Base-by-base conservation (phyloP, 148 eudicot genomes). In the Rhododendron ovatum region DNA sequence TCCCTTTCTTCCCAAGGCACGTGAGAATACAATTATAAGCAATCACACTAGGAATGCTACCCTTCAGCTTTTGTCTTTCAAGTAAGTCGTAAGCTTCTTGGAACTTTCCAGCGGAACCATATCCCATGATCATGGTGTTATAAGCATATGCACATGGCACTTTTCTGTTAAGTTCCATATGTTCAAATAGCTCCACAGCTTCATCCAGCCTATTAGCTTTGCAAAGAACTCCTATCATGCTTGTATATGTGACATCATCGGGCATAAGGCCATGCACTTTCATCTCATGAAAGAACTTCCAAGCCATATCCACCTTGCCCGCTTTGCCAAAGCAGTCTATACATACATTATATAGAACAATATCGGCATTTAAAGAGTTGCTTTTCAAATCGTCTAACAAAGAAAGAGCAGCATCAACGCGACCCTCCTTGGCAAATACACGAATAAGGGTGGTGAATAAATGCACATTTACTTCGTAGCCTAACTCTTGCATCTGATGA, bases 61-160 rank as follows among this genome's bases (percentile, higher is more conserved):
- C 98, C 88, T 90, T 97, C 84, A 80, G 89, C 82, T 90, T 97
- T 92, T 97, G 99, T 84, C 93, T 93, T 85, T 97, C 98, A 3
- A 97, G 95, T 84, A 95, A 91, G 65, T 74, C 83, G 83, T 92
- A 95, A 7, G 98, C 98, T 89, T 97, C 94, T 69, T 92, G 91
- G 82, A 97, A 97, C 89, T 84, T 95, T 82, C 99, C 99, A 71
- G 91, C 93, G 17, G 92, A 91, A 67, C 98, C 99, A 86, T 95
- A 97, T 45, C 98, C 99, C 99, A 97, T 97, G 73, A 97, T 93
- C 98, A 97, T 93, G 41, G 99, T 97, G 91, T 89, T 95, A 91
- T 97, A 97, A 59, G 99, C 99, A 88, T 95, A 97, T 39, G 99
- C 98, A 91, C 99, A 95, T n/a, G 98, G 99, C 50, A 93, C 95